Percentiles rank a stretch among this genome's conserved stretches.
These are phyloP conservation scores for Rubia tinctorum DNA, from an alignment of 305 asterid genomes.

Conservation along the genomic window DNA sequence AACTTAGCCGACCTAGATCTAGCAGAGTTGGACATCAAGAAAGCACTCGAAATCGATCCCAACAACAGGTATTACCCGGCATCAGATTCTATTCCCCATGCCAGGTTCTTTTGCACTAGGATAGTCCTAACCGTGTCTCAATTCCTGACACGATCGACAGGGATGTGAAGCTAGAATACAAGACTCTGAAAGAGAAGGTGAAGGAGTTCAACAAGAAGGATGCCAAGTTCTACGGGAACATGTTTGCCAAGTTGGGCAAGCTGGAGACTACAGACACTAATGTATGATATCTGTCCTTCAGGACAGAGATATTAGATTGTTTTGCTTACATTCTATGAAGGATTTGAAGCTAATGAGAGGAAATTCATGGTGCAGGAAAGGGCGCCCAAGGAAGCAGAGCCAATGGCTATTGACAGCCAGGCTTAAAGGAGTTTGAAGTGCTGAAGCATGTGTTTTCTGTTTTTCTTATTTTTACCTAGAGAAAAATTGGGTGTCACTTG, in stretches of 20 bases:
- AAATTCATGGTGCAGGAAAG: constrained; percentile 37
- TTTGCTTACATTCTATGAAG: neutral
- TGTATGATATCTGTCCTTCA: constrained; percentile 17
- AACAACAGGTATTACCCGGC: constrained; percentile 30
- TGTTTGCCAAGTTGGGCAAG: constrained; percentile 71
- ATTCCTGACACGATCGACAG: constrained; percentile 17
- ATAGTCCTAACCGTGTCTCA: neutral
- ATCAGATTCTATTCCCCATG: neutral
- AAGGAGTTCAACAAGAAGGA: constrained; percentile 82
- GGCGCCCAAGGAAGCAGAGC: constrained; percentile 42
- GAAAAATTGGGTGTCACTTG: neutral
- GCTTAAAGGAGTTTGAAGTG: constrained; percentile 28
- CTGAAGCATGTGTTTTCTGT: neutral
- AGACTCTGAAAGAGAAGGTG: constrained; percentile 67
- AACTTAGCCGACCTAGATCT: constrained; percentile 40
- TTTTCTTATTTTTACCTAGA: neutral
- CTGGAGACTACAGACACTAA: constrained; percentile 30
- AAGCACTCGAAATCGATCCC: constrained; percentile 53
- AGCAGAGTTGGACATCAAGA: constrained; percentile 44
- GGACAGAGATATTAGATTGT: neutral
- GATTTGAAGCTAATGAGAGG: neutral
- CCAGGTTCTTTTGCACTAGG: neutral
- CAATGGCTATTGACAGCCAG: constrained; percentile 67
- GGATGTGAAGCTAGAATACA: constrained; percentile 86
- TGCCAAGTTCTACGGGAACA: constrained; percentile 81